Conservation (phyloP, 169 alveolate genomes). For the Pseudocohnilembus persalinus region DNA sequence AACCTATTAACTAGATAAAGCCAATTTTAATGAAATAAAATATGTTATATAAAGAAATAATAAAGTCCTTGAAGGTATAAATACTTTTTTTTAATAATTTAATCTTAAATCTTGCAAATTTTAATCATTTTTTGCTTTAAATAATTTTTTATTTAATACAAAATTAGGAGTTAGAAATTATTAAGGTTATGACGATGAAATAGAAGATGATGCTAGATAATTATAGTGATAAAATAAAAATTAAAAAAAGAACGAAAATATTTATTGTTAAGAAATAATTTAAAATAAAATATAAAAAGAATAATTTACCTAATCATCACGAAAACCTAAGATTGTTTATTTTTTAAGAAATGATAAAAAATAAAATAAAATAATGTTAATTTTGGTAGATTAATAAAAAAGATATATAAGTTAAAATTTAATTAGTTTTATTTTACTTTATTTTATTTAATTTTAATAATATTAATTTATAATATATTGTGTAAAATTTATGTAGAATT, state of each 20-base stretch:
- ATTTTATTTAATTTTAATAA: too few species aligned
- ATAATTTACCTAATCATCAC: not conserved
- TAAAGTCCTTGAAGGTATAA: not conserved
- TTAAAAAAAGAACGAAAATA: too few species aligned
- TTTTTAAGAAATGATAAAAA: not conserved
- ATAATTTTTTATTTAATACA: not conserved
- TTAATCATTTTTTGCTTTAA: not conserved
- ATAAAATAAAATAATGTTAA: too few species aligned
- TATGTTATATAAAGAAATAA: not conserved
- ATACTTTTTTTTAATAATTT: too few species aligned
- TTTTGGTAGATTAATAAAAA: not conserved
- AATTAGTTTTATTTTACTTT: too few species aligned
- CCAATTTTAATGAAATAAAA: not conserved
- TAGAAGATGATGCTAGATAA: not conserved
- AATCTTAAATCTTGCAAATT: too few species aligned
- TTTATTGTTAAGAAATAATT: not conserved
- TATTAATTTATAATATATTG: too few species aligned
- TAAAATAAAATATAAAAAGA: too few species aligned
- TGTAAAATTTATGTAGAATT: not conserved
- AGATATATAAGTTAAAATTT: not conserved
- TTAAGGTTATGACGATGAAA: not conserved
- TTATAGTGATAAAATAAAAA: not conserved
- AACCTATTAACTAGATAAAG: too few species aligned
- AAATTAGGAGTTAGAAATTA: not conserved
- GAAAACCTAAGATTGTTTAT: not conserved